A percentile compares a stretch with the other conserved stretches of the same genome.
Conservation (phyloP, 805 yeast species). For the Komagataella pastoris region DNA sequence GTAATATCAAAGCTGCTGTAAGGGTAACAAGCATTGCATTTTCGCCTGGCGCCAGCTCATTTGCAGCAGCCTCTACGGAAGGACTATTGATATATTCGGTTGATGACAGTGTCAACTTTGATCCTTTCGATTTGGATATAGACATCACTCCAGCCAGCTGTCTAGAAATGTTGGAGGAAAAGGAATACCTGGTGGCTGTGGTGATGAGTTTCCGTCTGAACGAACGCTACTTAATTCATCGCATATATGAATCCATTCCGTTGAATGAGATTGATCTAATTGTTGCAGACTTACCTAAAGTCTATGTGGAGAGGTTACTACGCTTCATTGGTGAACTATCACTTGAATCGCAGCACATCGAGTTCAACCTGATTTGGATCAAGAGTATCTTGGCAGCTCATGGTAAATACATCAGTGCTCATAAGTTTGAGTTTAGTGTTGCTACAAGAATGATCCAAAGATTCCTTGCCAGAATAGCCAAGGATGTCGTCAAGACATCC, state of each 20-base stretch:
- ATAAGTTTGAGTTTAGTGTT: constrained; percentile 50
- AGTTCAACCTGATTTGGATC: constrained; percentile 76
- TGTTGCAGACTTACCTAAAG: constrained; percentile 56
- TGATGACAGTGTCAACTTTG: constrained; percentile 65
- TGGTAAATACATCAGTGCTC: constrained; percentile 57
- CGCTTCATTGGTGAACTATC: constrained; percentile 56
- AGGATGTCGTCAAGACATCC: constrained; percentile 49
- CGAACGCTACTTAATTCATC: constrained; percentile 59
- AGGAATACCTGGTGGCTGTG: constrained; percentile 60
- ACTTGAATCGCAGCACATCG: constrained; percentile 69
- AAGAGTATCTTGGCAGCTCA: constrained; percentile 54
- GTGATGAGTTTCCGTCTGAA: constrained; percentile 92
- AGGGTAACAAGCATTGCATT: constrained; percentile 67
- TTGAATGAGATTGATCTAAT: constrained; percentile 56
- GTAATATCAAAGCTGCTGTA: constrained; percentile 71
- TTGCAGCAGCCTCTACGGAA: constrained; percentile 93
- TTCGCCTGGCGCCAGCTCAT: constrained; percentile 82
- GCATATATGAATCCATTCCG: constrained; percentile 64
- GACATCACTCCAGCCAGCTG: constrained; percentile 83
- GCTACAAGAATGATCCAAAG: constrained; percentile 61
- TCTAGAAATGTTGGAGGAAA: constrained; percentile 40
- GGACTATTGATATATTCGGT: constrained; percentile 77
- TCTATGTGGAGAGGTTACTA: constrained; percentile 59
- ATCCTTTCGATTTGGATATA: constrained; percentile 88
- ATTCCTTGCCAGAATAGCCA: constrained; percentile 60